A percentile compares a stretch with the other conserved stretches of the same genome.
Conservation (phyloP, 208 protist genomes). For the Leptomonas pyrrhocoris region DNA sequence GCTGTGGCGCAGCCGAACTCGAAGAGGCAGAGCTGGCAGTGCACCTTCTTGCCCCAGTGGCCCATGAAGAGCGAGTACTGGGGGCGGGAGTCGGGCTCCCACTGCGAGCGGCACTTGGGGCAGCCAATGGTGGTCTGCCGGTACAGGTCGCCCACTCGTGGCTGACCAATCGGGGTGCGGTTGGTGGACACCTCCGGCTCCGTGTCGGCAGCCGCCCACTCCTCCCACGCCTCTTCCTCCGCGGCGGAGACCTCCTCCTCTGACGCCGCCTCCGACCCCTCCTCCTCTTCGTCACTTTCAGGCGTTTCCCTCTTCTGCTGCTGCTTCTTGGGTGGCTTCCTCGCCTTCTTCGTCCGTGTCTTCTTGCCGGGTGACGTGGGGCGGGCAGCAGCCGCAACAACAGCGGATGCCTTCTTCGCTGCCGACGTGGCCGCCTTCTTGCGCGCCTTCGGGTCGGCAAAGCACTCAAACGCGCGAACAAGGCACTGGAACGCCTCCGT, state of each 20-base stretch:
- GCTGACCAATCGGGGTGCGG: constrained; percentile 64
- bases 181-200: constrained; percentile 72
- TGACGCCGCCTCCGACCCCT: constrained; percentile 28
- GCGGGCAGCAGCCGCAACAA: background rate
- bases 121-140: constrained; percentile 62
- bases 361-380: background rate
- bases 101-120: constrained; percentile 71
- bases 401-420: background rate
- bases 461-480: constrained; percentile 80
- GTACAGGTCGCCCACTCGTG: constrained; percentile 56
- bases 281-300: constrained; percentile 10
- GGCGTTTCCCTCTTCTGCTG: constrained; percentile 20
- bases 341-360: constrained; percentile 18
- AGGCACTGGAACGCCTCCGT: constrained; percentile 87
- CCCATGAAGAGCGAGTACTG: constrained; percentile 92
- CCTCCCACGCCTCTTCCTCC: constrained; percentile 34
- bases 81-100: constrained; percentile 72
- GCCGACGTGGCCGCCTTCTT: constrained; percentile 24
- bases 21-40: constrained; percentile 88
- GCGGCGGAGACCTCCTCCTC: constrained; percentile 28
- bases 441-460: constrained; percentile 68
- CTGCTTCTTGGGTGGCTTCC: constrained; percentile 10
- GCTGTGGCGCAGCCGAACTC: constrained; percentile 80
- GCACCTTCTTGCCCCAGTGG: constrained; percentile 71
- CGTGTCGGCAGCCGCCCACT: constrained; percentile 26